Conservation (phyloP, 495 filamentous ascomycete species). For the Clavariopsis aquatica region DNA sequence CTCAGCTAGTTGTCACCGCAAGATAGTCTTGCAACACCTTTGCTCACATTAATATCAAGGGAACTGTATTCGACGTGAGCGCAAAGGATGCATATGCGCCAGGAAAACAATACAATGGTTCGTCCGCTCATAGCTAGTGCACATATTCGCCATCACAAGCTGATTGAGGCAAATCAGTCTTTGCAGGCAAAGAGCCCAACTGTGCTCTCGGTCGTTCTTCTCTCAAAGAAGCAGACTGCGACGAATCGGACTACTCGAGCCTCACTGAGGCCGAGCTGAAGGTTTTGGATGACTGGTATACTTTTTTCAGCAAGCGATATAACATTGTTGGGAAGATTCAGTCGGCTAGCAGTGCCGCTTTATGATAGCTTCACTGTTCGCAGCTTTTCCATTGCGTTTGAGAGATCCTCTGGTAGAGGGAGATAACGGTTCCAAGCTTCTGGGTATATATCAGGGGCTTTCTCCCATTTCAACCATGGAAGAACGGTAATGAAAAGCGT, state of each 20-base stretch:
- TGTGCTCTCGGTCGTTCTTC: constrained; percentile 84
- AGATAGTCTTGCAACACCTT: not conserved
- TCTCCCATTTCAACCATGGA: too few relatives aligned
- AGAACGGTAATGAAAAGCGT: too few relatives aligned
- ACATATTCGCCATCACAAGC: too few relatives aligned
- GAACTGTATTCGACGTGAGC: constrained; percentile 85
- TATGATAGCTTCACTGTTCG: not conserved
- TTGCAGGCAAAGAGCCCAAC: constrained; percentile 92
- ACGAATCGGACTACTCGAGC: constrained; percentile 74
- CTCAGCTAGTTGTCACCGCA: not conserved
- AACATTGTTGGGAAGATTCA: constrained; percentile 71
- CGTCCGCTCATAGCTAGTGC: constrained; percentile 36
- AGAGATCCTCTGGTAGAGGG: too few relatives aligned
- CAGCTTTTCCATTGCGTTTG: too few relatives aligned
- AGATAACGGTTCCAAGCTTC: too few relatives aligned
- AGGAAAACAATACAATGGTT: constrained; percentile 83
- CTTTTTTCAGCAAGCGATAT: constrained; percentile 94
- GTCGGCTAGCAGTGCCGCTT: not conserved
- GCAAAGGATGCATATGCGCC: constrained; percentile 82
- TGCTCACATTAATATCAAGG: constrained; percentile 19
- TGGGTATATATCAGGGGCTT: too few relatives aligned
- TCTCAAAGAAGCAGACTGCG: constrained; percentile 80
- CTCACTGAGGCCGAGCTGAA: constrained; percentile 84
- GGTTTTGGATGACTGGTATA: constrained; percentile 85
- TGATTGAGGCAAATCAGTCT: constrained; percentile 58